Base-by-base conservation (phyloP, 768 basidiomycete species). In the Boletus reticulatus region DNA sequence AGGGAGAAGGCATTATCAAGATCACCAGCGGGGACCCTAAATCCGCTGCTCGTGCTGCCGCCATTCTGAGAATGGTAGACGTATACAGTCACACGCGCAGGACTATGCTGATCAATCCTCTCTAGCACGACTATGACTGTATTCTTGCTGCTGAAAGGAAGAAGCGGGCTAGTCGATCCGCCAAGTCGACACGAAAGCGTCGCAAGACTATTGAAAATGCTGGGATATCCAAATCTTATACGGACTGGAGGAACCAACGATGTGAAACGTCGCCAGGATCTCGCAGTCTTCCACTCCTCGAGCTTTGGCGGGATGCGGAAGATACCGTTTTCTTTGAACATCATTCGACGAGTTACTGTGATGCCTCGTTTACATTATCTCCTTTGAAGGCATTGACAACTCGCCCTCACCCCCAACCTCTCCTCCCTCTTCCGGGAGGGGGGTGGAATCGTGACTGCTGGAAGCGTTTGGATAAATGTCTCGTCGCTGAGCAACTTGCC, bases 1-100 rank as follows among this genome's bases (percentile, higher is more conserved):
- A 74, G 4, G 74, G 73, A 6, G 75, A 77, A 6, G 75, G 77
- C 9, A 74, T 95, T 6, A 84, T 97, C 59, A 88, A 90, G 73
- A 89, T 96, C 57, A 86, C 86, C 3, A 92, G 90, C 55, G 82
- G 84, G 20, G 90, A 96, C 69, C 90, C 94, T 3, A 78, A 80
- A 55, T 92, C 92, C 17, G 94, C 94, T 44, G 94, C 94, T 3
- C 76, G 91, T 46, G 94, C 94, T n/a, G 94, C 92, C 34, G 94
- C 94, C 0, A 94, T 97, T 55, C 76, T 97, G 62, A 93, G 89
- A 71, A 81, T 91, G 78, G 92, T 92, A 47, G n/a, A 83, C 69
- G 13, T 43, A 50, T 6, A 13, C 19, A 4, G 50, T 39, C 37
- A 31, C 27, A 19, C 16, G 13, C 31, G 12, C 13, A 11, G 14